Evolutionary conservation across 441 rosid species (phyloP), one percentile per base, ranked within the genome.

Genomic region (Pelargonium fulgidum): DNA sequence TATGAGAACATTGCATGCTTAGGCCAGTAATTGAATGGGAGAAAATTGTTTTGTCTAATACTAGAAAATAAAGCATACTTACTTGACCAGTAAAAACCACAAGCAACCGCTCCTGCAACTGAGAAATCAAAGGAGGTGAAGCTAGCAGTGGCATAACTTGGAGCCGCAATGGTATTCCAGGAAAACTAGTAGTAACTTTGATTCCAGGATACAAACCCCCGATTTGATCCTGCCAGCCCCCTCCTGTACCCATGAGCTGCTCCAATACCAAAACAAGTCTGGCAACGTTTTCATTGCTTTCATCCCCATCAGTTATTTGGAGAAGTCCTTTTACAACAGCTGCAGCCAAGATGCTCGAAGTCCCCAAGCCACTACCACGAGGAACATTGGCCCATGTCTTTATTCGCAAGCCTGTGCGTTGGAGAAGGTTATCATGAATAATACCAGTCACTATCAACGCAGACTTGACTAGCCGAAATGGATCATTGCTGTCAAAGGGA

Each of bases 171-270:
- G 97, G 96, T 65, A 86, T 67, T 71, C 99, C 97, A 11, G 99
- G 97, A 74, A 89, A 88, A 73, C 96, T 93, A 39, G 88, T 75
- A 17, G 98, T 91, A 66, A 79, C 85, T 77, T 93, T 93, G 68
- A 93, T 87, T 50, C 91, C 96, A 7, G 93, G 88, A 81, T 87
- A 89, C 74, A 91, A 68, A 59, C 98, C 98, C 69, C 98, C 95
- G 11, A 91, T 88, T 79, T 91, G 96, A 80, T 93, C 97, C 83
- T 93, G 95, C 99, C 97, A 91, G 72, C 97, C 96, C 68, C 99
- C 97, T 66, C 97, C 95, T 24, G 97, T 91, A 45, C 99, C 97
- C 99, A 93, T 88, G 72, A 93, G 88, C 79, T 91, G 96, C 82
- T 93, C 96, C 65, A 91, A 75, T 48, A 88, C 91, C 85, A 91